Base-by-base conservation (phyloP, 495 filamentous ascomycete species). In the Hamigera avellanea region DNA sequence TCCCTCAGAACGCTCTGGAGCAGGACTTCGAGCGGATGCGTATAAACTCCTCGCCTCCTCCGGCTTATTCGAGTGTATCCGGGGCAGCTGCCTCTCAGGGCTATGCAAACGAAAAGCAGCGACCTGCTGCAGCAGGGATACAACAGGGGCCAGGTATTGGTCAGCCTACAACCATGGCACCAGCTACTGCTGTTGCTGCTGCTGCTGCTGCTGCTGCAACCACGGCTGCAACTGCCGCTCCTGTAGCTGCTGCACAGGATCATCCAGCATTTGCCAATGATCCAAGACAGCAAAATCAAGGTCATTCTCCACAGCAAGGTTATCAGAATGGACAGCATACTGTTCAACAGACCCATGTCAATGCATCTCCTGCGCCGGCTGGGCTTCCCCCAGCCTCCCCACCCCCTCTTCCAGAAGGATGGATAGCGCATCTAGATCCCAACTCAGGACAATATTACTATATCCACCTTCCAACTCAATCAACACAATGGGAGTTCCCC, bases 381-480 rank as follows among this genome's bases (percentile, higher is more conserved):
- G 72, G 70, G 5, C 64, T 78, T 23, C 76, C 81, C 8, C 83
- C 83, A 18, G 72, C 78, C 18, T 86, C 83, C 17, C 91, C 88
- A 8, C 93, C 91, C 6, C 91, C 88, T 9, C 70, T 98, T 8
- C 91, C 91, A 10, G 93, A 96, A 53, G 91, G 93, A 8, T 98
- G 91, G 91, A 96, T 96, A 53, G 88, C 93, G 9, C 93, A 96
- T 50, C 69, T 96, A 6, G 91, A 98, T 52, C 81, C 83, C 27
- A 94, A 79, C 50, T 94, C 87, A 3, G 91, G 93, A 6, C 91
- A 95, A 51, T 98, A 96, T 54, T 98, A 98, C 53, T 98, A 98
- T 53, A 98, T 98, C 43, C 93, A 98, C 54, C 72, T 98, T 13
- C 81, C 91, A 8, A 88, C 91, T 0, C 91, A 95, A 51, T 85